Conservation (phyloP, 2,329 filamentous ascomycete genomes). For the Aphanocladium album region DNA sequence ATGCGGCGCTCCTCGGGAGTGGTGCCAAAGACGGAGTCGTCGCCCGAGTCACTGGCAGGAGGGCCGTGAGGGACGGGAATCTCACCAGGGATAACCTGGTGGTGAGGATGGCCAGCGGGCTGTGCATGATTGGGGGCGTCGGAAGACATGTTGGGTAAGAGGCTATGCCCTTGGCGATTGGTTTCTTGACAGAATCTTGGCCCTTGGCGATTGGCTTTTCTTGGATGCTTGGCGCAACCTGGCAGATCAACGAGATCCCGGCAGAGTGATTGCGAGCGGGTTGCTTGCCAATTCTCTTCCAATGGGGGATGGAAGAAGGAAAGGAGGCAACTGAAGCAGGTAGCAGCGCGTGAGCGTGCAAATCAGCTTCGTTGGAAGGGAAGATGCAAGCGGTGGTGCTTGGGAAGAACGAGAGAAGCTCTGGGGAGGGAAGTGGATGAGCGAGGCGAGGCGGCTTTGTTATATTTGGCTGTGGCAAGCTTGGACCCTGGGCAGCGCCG, state of each 20-base stretch:
- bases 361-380: not conserved
- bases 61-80: constrained; percentile 51
- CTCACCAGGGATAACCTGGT: constrained; percentile 41
- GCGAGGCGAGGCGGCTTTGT: not conserved
- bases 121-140: constrained; percentile 4
- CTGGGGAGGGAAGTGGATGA: constrained; percentile 1
- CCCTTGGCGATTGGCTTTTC: not conserved
- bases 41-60: constrained; percentile 42
- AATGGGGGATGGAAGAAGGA: not conserved
- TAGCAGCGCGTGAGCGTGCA: not conserved
- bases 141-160: not conserved
- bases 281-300: not conserved
- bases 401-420: constrained; percentile 8
- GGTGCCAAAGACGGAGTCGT: constrained; percentile 38
- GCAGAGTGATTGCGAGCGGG: not conserved
- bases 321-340: not conserved
- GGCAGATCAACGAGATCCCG: not conserved
- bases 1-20: constrained; percentile 51
- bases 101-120: constrained; percentile 20
- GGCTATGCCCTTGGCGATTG: not conserved
- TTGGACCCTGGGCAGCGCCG: not conserved
- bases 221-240: not conserved
- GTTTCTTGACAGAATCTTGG: not conserved
- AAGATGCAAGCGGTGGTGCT: constrained; percentile 3
- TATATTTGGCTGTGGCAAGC: not conserved